Evolutionary conservation across 805 yeast species (phyloP), one percentile per base, ranked within the genome.

Genomic region (Metschnikowia matae): DNA sequence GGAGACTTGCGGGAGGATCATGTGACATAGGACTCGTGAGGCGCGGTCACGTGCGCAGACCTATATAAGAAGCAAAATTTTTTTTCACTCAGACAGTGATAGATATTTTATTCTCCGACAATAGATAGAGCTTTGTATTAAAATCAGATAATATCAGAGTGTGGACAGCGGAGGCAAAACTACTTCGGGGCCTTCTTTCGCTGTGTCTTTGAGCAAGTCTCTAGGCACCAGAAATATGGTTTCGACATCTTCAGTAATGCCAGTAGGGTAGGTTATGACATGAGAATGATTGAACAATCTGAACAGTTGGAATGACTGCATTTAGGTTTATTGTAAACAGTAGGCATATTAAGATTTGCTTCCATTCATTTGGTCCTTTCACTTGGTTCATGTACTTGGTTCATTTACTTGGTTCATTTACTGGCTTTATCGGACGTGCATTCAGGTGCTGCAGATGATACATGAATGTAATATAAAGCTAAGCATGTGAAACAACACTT

Each of bases 161-260:
- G 76, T 73, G 77, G 77, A 73, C 76, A 72, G 68, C 73, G 75
- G 76, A 73, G 77, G 62, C 63, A 72, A 46, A 72, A 33, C 39
- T n/a, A 54, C 11, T 5, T 36, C 6, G 48, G 46, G 39, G 42
- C 17, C 29, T 29, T n/a, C 49, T 50, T 46, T 41, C 50, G 52
- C 18, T 41, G 48, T 39, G 49, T 40, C 38, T 43, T 44, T 44
- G 51, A 40, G 43, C 38, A 10, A 36, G 43, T 37, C 13, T 31
- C 17, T 32, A 20, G 37, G 17, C 43, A 21, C 37, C 43, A 45
- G 48, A 38, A 31, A 21, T 36, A 21, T 11, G 48, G 43, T 34
- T 13, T 35, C 46, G 46, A 44, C 35, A 44, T 44, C 29, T 26
- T 23, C n/a, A 39, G 33, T 40, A 26, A 11, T 26, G 31, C 32